These are phyloP conservation scores for Clitopilus hobsonii DNA, from an alignment of 768 basidiomycete genomes.

Conservation along the genomic window DNA sequence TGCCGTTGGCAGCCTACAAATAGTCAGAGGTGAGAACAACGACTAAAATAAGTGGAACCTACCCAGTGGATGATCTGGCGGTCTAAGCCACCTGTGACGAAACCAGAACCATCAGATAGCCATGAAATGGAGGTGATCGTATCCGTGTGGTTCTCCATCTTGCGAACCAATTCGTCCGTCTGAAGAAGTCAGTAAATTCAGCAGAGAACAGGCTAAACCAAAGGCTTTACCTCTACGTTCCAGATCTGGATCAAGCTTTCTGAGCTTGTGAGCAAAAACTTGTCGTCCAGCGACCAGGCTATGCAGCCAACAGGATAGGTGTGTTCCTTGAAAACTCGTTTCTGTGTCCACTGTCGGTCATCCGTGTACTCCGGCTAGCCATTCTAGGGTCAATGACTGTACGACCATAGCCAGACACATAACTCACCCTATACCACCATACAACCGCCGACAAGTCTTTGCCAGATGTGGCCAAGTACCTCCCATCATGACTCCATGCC, in stretches of 20 bases:
- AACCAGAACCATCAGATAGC: conserved; percentile 85
- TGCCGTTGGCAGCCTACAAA: conserved; percentile 69
- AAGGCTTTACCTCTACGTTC: conserved; percentile 71
- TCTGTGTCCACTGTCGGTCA: conserved; percentile 46
- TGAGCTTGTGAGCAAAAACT: conserved; percentile 75
- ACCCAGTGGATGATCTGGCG: conserved; percentile 84
- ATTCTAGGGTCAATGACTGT: conserved; percentile 8
- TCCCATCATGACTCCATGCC: conserved; percentile 91
- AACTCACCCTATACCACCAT: conserved; percentile 78
- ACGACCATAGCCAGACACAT: conserved; percentile 5
- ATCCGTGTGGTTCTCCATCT: conserved; percentile 70
- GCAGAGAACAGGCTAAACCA: conserved; percentile 4
- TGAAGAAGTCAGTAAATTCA: too few relatives aligned
- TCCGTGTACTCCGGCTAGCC: conserved; percentile 29
- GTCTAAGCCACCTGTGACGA: conserved; percentile 87
- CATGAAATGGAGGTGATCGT: conserved; percentile 84
- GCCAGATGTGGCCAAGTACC: conserved; percentile 80
- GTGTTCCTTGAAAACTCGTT: conserved; percentile 70
- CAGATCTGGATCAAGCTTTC: conserved; percentile 85
- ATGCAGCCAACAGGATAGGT: conserved; percentile 73
- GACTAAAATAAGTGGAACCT: conserved; percentile 16
- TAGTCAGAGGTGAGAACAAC: background rate
- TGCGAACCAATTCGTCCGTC: conserved; percentile 70
- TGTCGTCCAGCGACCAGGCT: conserved; percentile 91
- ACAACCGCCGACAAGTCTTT: conserved; percentile 87